Percentiles rank a stretch among this genome's conserved stretches.
phyloP scores from a whole-genome alignment of 1,284 basidiomycete genomes.

The Tilletia horrida region DNA sequence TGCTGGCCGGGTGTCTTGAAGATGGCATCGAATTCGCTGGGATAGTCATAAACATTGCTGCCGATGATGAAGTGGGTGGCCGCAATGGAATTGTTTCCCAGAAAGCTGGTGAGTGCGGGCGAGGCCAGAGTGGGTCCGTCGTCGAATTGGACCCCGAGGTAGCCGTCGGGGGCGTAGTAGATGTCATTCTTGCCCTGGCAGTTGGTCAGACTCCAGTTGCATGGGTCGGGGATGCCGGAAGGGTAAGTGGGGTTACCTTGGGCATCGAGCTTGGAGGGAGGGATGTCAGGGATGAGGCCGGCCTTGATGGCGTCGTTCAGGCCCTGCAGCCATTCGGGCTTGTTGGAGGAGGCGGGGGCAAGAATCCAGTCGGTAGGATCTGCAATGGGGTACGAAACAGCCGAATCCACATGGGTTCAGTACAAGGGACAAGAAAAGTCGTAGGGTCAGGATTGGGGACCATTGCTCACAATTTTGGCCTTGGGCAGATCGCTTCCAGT shows the following conservation, averaged over 20 bases:
- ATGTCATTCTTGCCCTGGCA: conserved; percentile 65
- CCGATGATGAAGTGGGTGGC: conserved; percentile 83
- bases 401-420: neutral
- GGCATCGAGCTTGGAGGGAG: conserved; percentile 19
- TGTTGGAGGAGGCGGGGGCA: conserved; percentile 10
- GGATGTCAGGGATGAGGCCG: conserved; percentile 40
- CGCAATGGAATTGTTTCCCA: conserved; percentile 61
- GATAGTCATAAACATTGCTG: conserved; percentile 61
- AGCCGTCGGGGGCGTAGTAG: conserved; percentile 63
- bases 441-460: neutral
- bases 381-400: neutral
- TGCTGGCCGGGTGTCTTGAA: conserved; percentile 48
- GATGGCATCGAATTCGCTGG: conserved; percentile 16
- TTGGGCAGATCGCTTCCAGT: neutral
- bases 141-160: conserved; percentile 51
- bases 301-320: conserved; percentile 29
- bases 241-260: conserved; percentile 32
- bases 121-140: conserved; percentile 59
- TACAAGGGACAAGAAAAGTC: neutral
- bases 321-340: conserved; percentile 31
- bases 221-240: conserved; percentile 31
- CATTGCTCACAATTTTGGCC: neutral
- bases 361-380: conserved; percentile 3
- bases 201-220: conserved; percentile 51
- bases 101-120: conserved; percentile 61